phyloP scores from a whole-genome alignment of 768 basidiomycete genomes.

The Tylopilus sp. region DNA sequence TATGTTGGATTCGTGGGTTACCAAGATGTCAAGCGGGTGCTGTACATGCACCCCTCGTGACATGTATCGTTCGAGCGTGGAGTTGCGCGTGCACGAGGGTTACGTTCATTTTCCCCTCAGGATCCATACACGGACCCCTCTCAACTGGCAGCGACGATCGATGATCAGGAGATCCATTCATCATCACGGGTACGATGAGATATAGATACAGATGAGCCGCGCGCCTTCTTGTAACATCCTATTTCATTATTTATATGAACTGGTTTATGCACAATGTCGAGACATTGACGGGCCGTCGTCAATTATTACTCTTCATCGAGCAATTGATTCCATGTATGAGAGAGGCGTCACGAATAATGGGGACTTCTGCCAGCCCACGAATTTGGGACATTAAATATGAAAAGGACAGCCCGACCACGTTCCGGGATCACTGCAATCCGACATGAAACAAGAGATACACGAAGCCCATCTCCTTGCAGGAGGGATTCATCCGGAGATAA shows the following conservation, averaged over 20 bases:
- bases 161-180: neutral
- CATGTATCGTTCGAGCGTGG: neutral
- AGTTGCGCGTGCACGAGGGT: neutral
- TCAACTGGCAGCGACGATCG: conserved; percentile 1
- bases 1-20: neutral
- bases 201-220: conserved; percentile 7
- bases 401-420: neutral
- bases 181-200: conserved; percentile 1
- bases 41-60: neutral
- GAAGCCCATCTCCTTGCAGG: neutral
- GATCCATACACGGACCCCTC: neutral
- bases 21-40: neutral
- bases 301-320: neutral
- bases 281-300: neutral
- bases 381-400: no score
- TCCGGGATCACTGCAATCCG: neutral
- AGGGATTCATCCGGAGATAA: neutral
- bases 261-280: neutral
- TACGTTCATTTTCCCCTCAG: neutral
- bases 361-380: no score
- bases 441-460: neutral
- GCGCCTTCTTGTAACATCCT: neutral
- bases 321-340: neutral
- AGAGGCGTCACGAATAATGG: neutral
- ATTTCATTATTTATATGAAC: conserved; percentile 11